Evolutionary conservation across 768 basidiomycete species (phyloP).

Genomic region (Lactarius vividus): DNA sequence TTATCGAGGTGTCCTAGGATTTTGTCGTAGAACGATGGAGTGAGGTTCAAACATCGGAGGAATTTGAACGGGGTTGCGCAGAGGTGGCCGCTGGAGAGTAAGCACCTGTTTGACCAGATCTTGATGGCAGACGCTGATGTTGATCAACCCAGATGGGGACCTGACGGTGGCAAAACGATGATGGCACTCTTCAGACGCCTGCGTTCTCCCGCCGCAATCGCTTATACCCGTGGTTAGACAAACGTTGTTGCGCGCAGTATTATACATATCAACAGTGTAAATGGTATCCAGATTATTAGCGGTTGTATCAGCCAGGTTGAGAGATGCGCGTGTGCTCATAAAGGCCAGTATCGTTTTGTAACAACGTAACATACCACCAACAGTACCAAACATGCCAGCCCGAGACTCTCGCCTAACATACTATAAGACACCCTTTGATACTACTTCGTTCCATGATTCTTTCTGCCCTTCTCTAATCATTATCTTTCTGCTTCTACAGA

Average conservation of each 20-base stretch:
- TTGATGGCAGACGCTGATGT: conserved; percentile 8
- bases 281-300: background rate
- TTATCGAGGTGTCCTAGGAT: conserved; percentile 43
- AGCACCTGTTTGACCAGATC: conserved; percentile 13
- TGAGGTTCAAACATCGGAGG: conserved; percentile 57
- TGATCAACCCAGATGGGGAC: conserved; percentile 53
- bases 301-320: too few relatives aligned
- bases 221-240: conserved; percentile 28
- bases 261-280: background rate
- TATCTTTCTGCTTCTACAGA: too few relatives aligned
- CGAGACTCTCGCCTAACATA: too few relatives aligned
- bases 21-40: conserved; percentile 78
- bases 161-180: conserved; percentile 66
- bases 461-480: too few relatives aligned
- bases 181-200: conserved; percentile 66
- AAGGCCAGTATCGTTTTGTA: too few relatives aligned
- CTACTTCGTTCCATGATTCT: too few relatives aligned
- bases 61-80: conserved; percentile 67
- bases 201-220: conserved; percentile 48
- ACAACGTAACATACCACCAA: too few relatives aligned
- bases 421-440: too few relatives aligned
- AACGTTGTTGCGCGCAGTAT: background rate
- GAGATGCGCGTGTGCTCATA: background rate
- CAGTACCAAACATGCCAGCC: too few relatives aligned
- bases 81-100: conserved; percentile 75